Evolutionary conservation across 2,329 filamentous ascomycete genomes (phyloP).

Genomic region (Coniochaeta sp.): DNA sequence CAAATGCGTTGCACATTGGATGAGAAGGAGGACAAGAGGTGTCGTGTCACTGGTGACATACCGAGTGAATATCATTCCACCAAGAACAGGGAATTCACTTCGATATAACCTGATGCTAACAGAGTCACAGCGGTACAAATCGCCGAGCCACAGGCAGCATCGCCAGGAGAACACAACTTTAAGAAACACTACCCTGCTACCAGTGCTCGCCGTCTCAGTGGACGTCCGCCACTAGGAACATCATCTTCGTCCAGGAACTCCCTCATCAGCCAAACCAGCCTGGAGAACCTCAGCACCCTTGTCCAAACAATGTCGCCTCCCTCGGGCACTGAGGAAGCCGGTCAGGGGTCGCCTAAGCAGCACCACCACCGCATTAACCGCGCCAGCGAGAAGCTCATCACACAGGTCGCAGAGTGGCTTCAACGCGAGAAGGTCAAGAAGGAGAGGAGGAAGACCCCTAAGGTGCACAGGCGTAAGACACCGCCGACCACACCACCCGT

Average conservation of each 20-base stretch:
- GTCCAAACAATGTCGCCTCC: slow-evolving; percentile 17
- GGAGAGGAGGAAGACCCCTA: slow-evolving; percentile 44
- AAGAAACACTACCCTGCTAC: slow-evolving; percentile 39
- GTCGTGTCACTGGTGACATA: background rate
- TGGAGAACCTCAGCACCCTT: slow-evolving; percentile 23
- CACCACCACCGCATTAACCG: slow-evolving; percentile 26
- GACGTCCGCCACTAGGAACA: slow-evolving; percentile 27
- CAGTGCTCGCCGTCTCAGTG: slow-evolving; percentile 36
- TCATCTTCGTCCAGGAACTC: slow-evolving; percentile 38
- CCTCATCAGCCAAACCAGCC: slow-evolving; percentile 27
- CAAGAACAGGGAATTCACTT: too few species aligned
- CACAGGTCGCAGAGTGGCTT: slow-evolving; percentile 78
- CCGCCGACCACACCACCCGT: slow-evolving; percentile 9
- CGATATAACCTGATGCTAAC: too few species aligned
- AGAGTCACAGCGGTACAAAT: slow-evolving; percentile 45
- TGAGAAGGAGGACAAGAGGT: too few species aligned
- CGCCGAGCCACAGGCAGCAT: slow-evolving; percentile 36
- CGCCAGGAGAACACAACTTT: slow-evolving; percentile 26
- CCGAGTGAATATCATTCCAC: background rate
- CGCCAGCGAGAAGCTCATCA: slow-evolving; percentile 51
- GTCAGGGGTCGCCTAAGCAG: slow-evolving; percentile 20
- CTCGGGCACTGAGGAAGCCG: slow-evolving; percentile 19
- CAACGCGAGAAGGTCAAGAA: slow-evolving; percentile 69
- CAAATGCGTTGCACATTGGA: background rate
- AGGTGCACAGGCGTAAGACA: slow-evolving; percentile 27